Conservation (phyloP, 805 yeast species). For the Cyberlindnera amylophila region DNA sequence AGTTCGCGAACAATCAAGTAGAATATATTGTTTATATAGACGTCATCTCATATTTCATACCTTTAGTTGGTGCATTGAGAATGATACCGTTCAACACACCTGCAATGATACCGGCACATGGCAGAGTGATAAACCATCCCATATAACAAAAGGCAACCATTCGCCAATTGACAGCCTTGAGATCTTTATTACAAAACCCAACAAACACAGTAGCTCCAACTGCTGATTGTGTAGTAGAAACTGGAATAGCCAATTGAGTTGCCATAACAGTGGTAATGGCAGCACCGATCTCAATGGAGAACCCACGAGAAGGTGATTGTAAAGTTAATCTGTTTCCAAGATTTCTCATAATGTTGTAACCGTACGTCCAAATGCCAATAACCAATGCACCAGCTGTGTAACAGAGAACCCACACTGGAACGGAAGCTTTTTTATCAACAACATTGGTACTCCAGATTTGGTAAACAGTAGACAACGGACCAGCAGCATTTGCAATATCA, state of each 20-base stretch:
- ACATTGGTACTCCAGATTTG: constrained; percentile 54
- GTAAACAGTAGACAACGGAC: constrained; percentile 67
- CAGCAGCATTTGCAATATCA: constrained; percentile 75
- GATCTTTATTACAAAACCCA: constrained; percentile 65
- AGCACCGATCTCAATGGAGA: constrained; percentile 72
- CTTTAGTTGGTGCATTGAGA: constrained; percentile 56
- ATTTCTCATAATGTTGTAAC: constrained; percentile 65
- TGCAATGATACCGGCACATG: constrained; percentile 68
- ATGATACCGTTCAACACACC: constrained; percentile 64
- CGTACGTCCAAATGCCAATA: constrained; percentile 67
- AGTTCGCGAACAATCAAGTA: not conserved
- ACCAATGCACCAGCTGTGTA: constrained; percentile 65
- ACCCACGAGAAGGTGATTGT: constrained; percentile 78
- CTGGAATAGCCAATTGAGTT: constrained; percentile 65
- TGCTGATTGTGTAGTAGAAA: constrained; percentile 76
- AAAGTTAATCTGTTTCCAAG: constrained; percentile 72
- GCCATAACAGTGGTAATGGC: constrained; percentile 75
- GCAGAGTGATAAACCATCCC: constrained; percentile 73
- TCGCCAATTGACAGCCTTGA: constrained; percentile 69
- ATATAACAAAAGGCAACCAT: constrained; percentile 67
- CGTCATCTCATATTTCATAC: constrained; percentile 28
- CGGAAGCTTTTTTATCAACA: constrained; percentile 44
- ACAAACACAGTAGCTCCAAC: constrained; percentile 76
- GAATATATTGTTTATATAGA: not conserved
- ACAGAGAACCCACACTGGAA: constrained; percentile 69